Evolutionary conservation across 2,329 filamentous ascomycete species (phyloP), one percentile per base, ranked within the genome.

Genomic region (Aspergillus neotritici): DNA sequence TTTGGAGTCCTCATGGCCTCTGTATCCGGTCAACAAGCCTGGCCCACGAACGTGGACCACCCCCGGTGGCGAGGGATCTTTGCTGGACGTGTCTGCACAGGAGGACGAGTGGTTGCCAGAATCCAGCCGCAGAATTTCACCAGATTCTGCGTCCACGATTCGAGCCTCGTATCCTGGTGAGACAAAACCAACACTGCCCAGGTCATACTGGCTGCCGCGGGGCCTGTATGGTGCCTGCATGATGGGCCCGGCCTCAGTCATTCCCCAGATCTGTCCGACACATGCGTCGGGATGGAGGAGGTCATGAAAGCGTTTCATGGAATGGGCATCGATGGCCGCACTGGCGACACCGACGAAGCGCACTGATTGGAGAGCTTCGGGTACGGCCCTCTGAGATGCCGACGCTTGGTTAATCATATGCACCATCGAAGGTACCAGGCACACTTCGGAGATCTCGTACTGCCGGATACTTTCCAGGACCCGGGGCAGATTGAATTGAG

Each of bases 181-280:
- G 11, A 70, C 53, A 2, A 60, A 51, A 8, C 73, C 73, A 3
- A 76, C 64, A 29, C 70, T 71, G 10, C 65, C 69, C 2, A 63
- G 65, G 6, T 50, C 49, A 43, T 71, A 67, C 12, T 63, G 51
- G 8, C 42, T 44, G 2, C 42, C 37, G 10, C 15, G 13, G 7
- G 16, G 4, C 6, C 36, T 36, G 13, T 53, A 60, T 28, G 43
- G 44, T 35, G 56, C 57, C 31, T 63, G 61, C 44, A 67, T 61
- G 1, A 40, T 64, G 55, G 48, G 61, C 51, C 73, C 73, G 56
- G 45, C 61, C 59, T 77, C 74, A 0, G 73, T 76, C 66, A 75
- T 73, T 5, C 74, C 74, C 64, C 68, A 77, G 16, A 72, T 63
- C 35, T 71, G 69, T 6, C 60, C 61, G 9, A 73, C 58, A 10